A percentile compares a stretch with the other conserved stretches of the same genome.
Evolutionary conservation across 164 flowering plant species (phyloP).

Genomic region (Sedum album): DNA sequence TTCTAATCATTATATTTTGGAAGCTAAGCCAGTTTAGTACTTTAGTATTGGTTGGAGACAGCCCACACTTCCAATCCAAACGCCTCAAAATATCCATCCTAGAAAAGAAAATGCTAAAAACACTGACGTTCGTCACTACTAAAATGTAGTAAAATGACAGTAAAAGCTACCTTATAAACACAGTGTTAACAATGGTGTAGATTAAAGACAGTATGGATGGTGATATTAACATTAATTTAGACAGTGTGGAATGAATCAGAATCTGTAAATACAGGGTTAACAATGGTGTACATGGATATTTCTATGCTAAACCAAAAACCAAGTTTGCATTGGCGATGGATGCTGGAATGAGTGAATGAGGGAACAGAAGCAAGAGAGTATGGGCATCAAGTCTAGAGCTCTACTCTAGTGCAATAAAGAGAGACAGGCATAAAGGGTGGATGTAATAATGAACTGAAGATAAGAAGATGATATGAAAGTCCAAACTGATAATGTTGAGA

Average conservation of each 20-base stretch:
- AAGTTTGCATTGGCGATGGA: neutral
- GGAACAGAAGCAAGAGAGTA: neutral
- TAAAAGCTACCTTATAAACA: too few species aligned
- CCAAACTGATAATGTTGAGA: neutral
- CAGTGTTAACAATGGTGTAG: neutral
- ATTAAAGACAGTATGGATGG: too few species aligned
- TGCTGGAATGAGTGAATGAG: neutral
- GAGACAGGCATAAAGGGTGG: neutral
- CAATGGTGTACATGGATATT: neutral
- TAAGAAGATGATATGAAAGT: neutral
- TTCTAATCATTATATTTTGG: neutral
- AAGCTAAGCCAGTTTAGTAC: neutral
- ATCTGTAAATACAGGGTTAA: too few species aligned
- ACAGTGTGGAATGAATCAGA: too few species aligned
- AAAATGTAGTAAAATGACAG: neutral
- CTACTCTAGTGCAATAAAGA: constrained; percentile 1
- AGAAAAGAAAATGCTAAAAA: neutral
- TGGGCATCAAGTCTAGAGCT: neutral
- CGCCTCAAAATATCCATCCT: neutral
- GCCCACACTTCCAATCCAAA: neutral
- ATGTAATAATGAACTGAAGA: neutral
- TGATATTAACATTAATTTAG: too few species aligned
- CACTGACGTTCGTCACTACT: neutral
- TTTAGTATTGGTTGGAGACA: neutral
- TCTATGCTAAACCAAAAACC: neutral